These are phyloP conservation scores for Colletotrichum orbiculare DNA, from an alignment of 2,329 filamentous ascomycete species.

Conservation along the genomic window DNA sequence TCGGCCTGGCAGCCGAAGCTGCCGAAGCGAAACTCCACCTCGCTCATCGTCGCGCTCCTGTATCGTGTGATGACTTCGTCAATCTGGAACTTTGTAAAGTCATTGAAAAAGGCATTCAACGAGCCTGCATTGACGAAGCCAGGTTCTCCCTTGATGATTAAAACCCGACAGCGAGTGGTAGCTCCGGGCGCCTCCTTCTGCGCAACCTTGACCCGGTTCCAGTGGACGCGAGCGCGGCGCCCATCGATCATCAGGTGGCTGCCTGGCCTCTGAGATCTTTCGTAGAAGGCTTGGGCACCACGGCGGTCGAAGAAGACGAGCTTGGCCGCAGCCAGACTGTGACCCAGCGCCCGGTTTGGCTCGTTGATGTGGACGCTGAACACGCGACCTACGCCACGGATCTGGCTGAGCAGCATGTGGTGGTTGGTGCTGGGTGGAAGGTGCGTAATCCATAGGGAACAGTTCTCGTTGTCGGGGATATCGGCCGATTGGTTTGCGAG, in stretches of 20 bases:
- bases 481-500: conserved; percentile 52
- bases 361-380: conserved; percentile 64
- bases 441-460: conserved; percentile 64
- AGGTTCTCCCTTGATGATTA: conserved; percentile 60
- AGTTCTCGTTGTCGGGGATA: conserved; percentile 56
- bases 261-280: conserved; percentile 32
- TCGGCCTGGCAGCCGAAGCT: conserved; percentile 67
- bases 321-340: conserved; percentile 56
- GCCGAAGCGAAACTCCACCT: conserved; percentile 64
- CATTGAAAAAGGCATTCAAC: conserved; percentile 50
- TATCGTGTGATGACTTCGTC: conserved; percentile 54
- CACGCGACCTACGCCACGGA: conserved; percentile 61
- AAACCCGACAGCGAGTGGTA: conserved; percentile 55
- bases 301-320: conserved; percentile 59
- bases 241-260: conserved; percentile 48
- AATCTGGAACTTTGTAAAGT: conserved; percentile 58
- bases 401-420: conserved; percentile 54
- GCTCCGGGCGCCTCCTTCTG: conserved; percentile 40
- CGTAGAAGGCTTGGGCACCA: conserved; percentile 50
- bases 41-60: conserved; percentile 40
- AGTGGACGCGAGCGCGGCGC: too few species aligned
- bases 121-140: conserved; percentile 54
- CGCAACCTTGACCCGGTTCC: conserved; percentile 59
- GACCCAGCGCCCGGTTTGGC: conserved; percentile 50
- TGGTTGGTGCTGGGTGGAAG: conserved; percentile 57